These are phyloP conservation scores for Uronychia binucleata DNA, from an alignment of 73 alveolate genomes.

Conservation along the genomic window DNA sequence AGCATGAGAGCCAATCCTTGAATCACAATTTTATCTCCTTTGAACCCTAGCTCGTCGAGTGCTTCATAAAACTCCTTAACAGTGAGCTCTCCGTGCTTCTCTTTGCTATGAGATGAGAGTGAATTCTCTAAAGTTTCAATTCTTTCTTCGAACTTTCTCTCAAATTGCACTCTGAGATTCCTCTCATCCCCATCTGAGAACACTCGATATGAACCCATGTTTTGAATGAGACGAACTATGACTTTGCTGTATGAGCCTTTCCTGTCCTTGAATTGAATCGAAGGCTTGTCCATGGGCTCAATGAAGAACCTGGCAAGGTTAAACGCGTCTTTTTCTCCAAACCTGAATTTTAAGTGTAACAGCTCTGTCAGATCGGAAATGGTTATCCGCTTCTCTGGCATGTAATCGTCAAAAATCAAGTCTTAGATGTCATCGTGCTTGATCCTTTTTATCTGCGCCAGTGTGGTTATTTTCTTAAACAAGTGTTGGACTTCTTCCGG, in stretches of 20 bases:
- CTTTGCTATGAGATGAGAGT: not conserved
- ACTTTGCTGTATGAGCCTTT: not conserved
- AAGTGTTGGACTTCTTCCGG: not conserved
- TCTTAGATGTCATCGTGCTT: not conserved
- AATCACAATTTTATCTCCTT: not conserved
- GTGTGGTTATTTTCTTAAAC: not conserved
- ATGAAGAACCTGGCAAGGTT: not conserved
- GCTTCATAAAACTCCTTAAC: not conserved
- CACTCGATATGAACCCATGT: not conserved
- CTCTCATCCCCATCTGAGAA: not conserved
- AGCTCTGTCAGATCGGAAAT: not conserved
- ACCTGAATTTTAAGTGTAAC: not conserved
- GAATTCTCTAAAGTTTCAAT: not conserved
- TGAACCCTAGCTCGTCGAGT: not conserved
- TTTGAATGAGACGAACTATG: not conserved
- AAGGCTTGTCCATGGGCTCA: not conserved
- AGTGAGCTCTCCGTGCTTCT: not conserved
- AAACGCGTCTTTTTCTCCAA: not conserved
- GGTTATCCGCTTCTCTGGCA: not conserved
- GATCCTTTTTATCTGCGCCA: not conserved
- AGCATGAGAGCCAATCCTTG: not conserved
- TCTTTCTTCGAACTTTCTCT: not conserved
- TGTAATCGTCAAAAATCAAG: not conserved
- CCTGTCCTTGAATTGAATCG: not conserved
- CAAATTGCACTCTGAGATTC: not conserved